Evolutionary conservation across 2,329 filamentous ascomycete species (phyloP).

Genomic region (Arthrobotrys megalospora): DNA sequence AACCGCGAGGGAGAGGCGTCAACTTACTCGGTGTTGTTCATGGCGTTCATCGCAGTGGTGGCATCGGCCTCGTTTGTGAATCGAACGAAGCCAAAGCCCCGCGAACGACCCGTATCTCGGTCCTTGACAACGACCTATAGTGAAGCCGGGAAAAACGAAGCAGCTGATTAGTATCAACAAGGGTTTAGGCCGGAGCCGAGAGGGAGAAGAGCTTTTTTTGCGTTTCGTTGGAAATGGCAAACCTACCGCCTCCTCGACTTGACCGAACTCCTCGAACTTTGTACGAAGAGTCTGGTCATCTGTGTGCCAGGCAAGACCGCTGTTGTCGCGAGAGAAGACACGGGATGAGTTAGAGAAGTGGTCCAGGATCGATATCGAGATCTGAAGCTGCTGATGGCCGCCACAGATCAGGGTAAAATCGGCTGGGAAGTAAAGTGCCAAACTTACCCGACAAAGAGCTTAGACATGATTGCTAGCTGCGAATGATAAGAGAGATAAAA

Average conservation of each 20-base stretch:
- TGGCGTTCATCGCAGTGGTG: slow-evolving; percentile 76
- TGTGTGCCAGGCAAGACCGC: slow-evolving; percentile 98
- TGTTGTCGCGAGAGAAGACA: slow-evolving; percentile 67
- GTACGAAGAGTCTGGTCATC: slow-evolving; percentile 87
- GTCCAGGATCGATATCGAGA: slow-evolving; percentile 26
- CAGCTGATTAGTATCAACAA: slow-evolving; percentile 59
- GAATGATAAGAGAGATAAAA: slow-evolving; percentile 61
- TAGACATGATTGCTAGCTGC: slow-evolving; percentile 60
- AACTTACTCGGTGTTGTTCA: slow-evolving; percentile 92
- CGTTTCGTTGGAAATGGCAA: slow-evolving; percentile 46
- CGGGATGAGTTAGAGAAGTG: slow-evolving; percentile 52
- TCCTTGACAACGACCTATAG: slow-evolving; percentile 94
- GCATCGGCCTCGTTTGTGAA: slow-evolving; percentile 84
- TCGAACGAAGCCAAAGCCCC: slow-evolving; percentile 96
- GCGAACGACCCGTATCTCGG: slow-evolving; percentile 94
- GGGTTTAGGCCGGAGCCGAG: slow-evolving; percentile 61
- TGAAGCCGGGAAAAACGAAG: slow-evolving; percentile 59
- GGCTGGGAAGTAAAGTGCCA: slow-evolving; percentile 56
- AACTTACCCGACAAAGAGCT: slow-evolving; percentile 62
- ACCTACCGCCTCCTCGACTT: slow-evolving; percentile 95
- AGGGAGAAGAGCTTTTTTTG: slow-evolving; percentile 48
- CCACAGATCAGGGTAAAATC: slow-evolving; percentile 56
- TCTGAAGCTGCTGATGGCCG: slow-evolving; percentile 40
- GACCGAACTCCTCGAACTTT: slow-evolving; percentile 93
- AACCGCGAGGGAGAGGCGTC: slow-evolving; percentile 20